A percentile compares a stretch with the other conserved stretches of the same genome.
Conservation (phyloP, 352 stramenopile species). For the Globisporangium acanthophoron region DNA sequence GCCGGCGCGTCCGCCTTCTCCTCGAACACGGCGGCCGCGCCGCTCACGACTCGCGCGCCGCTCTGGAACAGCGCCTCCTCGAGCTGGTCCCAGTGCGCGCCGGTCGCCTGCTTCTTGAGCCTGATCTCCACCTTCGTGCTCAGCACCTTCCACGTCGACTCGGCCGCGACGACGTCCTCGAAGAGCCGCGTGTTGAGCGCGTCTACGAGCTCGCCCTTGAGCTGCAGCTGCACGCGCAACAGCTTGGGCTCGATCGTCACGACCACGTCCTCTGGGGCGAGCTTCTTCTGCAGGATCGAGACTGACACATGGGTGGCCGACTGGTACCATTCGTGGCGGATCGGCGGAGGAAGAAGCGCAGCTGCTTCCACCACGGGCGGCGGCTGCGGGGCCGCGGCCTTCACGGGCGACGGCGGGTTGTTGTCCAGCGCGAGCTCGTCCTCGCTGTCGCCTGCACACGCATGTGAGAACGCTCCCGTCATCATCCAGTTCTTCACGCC, state of each 20-base stretch:
- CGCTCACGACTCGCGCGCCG: slow-evolving; percentile 39
- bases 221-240: slow-evolving; percentile 36
- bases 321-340: slow-evolving; percentile 85
- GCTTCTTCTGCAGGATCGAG: slow-evolving; percentile 81
- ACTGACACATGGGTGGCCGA: slow-evolving; percentile 74
- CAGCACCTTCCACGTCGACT: slow-evolving; percentile 56
- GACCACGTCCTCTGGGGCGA: slow-evolving; percentile 53
- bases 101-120: slow-evolving; percentile 61
- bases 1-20: slow-evolving; percentile 42
- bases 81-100: slow-evolving; percentile 71
- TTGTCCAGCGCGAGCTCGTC: slow-evolving; percentile 8
- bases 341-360: neutral
- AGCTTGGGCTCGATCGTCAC: slow-evolving; percentile 49
- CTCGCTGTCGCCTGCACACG: slow-evolving; percentile 3
- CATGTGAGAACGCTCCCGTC: neutral
- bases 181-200: slow-evolving; percentile 66
- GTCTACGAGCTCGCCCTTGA: slow-evolving; percentile 50
- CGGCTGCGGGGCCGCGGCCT: neutral
- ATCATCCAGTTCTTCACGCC: too few relatives aligned
- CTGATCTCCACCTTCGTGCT: slow-evolving; percentile 80
- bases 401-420: neutral
- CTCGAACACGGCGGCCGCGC: slow-evolving; percentile 50
- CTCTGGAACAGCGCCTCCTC: slow-evolving; percentile 48
- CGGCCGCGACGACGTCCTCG: slow-evolving; percentile 52
- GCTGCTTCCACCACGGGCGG: neutral